phyloP scores from a whole-genome alignment of 768 basidiomycete species.

The Chalciporus pseudorubinellus region DNA sequence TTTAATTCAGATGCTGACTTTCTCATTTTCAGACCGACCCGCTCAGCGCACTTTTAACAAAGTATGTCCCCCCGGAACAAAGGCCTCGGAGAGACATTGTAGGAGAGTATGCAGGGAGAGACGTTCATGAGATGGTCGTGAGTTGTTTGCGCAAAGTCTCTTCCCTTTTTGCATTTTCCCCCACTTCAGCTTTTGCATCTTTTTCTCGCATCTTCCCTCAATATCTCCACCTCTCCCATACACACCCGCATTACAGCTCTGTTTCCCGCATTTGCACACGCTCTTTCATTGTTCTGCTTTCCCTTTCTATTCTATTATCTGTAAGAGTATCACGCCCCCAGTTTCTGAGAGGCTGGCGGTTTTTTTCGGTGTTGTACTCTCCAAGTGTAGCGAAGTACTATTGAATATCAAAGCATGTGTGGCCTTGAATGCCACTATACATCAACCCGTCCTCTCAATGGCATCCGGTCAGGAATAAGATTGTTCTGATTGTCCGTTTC shows the following conservation, averaged over 20 bases:
- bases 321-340: slow-evolving; percentile 18
- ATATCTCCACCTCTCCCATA: slow-evolving; percentile 5
- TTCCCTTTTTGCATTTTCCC: slow-evolving; percentile 7
- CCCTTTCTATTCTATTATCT: slow-evolving; percentile 18
- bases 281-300: slow-evolving; percentile 20
- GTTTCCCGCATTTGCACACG: slow-evolving; percentile 21
- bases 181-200: slow-evolving; percentile 3
- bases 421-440: background rate
- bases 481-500: slow-evolving; percentile 12
- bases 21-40: slow-evolving; percentile 64
- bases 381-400: slow-evolving; percentile 19
- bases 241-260: slow-evolving; percentile 16
- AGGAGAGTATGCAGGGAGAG: slow-evolving; percentile 70
- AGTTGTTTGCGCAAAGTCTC: slow-evolving; percentile 34
- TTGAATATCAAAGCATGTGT: slow-evolving; percentile 11
- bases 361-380: slow-evolving; percentile 23
- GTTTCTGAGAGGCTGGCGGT: slow-evolving; percentile 8
- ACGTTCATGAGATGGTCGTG: slow-evolving; percentile 80
- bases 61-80: slow-evolving; percentile 79
- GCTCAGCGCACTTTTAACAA: slow-evolving; percentile 74
- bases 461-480: too few relatives aligned
- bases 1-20: slow-evolving; percentile 4
- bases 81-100: slow-evolving; percentile 70
- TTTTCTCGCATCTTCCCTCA: slow-evolving; percentile 9
- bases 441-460: background rate